phyloP scores from a whole-genome alignment of 2,329 filamentous ascomycete genomes.

The Diplodia seriata region DNA sequence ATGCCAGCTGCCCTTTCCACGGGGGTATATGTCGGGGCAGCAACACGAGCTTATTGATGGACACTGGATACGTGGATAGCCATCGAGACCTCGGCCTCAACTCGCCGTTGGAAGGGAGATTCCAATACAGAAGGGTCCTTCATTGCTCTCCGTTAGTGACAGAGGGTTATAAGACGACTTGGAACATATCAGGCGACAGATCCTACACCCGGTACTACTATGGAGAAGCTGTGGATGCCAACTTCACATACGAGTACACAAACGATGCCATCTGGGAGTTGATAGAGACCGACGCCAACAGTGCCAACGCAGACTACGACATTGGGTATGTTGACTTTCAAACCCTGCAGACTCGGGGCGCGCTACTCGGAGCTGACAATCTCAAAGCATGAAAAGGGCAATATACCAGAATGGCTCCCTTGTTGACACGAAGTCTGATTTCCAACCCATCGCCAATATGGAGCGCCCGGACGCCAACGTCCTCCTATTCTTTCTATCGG shows the following conservation, averaged over 20 bases:
- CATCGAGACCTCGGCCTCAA: background rate
- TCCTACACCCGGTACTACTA: background rate
- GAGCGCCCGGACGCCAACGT: background rate
- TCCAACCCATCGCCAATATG: background rate
- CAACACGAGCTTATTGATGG: background rate
- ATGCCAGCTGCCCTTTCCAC: background rate
- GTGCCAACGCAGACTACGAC: background rate
- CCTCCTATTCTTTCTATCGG: background rate
- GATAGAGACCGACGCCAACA: background rate
- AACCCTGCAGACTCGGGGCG: too few relatives aligned
- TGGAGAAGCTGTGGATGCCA: background rate
- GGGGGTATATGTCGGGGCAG: background rate
- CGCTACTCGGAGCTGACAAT: background rate
- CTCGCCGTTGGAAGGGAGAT: background rate
- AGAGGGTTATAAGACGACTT: background rate
- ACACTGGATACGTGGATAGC: background rate
- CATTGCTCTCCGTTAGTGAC: background rate
- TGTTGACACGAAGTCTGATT: background rate
- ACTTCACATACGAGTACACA: background rate
- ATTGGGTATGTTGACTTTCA: background rate
- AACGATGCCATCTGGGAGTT: background rate
- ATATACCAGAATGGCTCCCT: background rate
- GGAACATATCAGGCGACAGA: background rate
- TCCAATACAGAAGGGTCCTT: background rate
- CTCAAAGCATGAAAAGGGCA: background rate